Evolutionary conservation across 2,329 filamentous ascomycete species (phyloP), one percentile per base, ranked within the genome.

Genomic region (Stagonosporopsis cucurbitacearum): DNA sequence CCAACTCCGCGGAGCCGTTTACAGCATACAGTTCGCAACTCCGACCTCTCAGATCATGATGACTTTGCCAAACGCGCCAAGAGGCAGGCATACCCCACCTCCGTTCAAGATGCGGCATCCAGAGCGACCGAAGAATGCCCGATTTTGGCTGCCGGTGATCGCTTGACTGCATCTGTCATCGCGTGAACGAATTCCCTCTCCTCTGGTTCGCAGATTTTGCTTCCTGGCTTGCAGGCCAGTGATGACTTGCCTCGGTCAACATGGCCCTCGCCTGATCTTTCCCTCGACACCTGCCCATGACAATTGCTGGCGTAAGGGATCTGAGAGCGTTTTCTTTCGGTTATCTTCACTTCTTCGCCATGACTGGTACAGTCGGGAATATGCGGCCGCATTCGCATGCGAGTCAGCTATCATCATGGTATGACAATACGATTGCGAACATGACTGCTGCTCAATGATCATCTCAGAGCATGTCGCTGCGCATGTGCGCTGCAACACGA

Each of bases 61-160:
- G 50, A 41, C 41, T 50, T 37, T 59, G 63, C 58, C 64, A 59
- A 65, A 44, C 45, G 49, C 49, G 58, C 53, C 49, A 58, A 59
- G 52, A 40, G 33, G 36, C 53, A 50, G 33, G 35, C 52, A 36
- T 36, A 47, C 53, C 42, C 53, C 53, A 56, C 53, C 47, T 56
- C 35, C 13, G 35, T 20, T 43, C 47, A 48, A 47, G 47, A 51
- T 51, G 53, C 53, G 48, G 47, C 47, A 51, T 47, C 43, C 54
- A 57, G 43, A 52, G 48, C 54, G 54, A 44, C 69, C 69, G 69
- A 69, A 70, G 68, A 70, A 68, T 63, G 52, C 53, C 70, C 69
- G 69, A 66, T 55, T 58, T 53, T 65, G 57, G 56, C 53, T 42
- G 54, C 60, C 50, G 59, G 57, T 57, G 54, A 64, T 65, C 65